Percentiles rank a stretch among this genome's conserved stretches.
Evolutionary conservation across 192 early-diverging fungal species (phyloP).

Genomic region (Coemansia sp.): DNA sequence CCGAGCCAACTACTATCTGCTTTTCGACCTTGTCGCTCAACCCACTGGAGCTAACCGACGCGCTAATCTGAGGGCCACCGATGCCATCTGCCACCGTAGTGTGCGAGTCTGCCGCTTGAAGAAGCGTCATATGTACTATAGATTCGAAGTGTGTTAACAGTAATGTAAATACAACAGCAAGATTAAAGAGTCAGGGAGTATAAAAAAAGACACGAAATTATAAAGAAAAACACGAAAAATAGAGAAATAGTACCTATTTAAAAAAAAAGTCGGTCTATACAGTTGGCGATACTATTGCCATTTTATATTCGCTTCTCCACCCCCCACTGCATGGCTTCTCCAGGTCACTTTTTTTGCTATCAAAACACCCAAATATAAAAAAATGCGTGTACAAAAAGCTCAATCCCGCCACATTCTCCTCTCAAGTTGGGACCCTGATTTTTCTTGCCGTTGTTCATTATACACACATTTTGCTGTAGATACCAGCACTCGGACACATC

Average conservation of each 20-base stretch:
- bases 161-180: background rate
- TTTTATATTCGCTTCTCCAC: background rate
- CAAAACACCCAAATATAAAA: background rate
- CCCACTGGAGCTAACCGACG: background rate
- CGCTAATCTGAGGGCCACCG: background rate
- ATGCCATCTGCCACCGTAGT: background rate
- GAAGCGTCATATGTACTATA: constrained; percentile 2
- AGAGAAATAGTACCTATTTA: constrained; percentile 10
- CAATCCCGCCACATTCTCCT: background rate
- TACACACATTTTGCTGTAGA: background rate
- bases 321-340: background rate
- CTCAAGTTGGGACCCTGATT: constrained; percentile 8
- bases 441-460: constrained; percentile 1
- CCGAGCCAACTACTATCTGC: background rate
- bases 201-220: background rate
- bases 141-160: background rate
- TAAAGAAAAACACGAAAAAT: background rate
- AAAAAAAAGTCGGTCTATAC: background rate
- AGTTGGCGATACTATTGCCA: background rate
- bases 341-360: background rate
- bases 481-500: background rate
- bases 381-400: background rate
- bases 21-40: constrained; percentile 6
- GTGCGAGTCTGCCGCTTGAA: background rate
- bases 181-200: background rate